Evolutionary conservation across 2,329 filamentous ascomycete species (phyloP), one percentile per base, ranked within the genome.

Genomic region (Cladosporium velox): DNA sequence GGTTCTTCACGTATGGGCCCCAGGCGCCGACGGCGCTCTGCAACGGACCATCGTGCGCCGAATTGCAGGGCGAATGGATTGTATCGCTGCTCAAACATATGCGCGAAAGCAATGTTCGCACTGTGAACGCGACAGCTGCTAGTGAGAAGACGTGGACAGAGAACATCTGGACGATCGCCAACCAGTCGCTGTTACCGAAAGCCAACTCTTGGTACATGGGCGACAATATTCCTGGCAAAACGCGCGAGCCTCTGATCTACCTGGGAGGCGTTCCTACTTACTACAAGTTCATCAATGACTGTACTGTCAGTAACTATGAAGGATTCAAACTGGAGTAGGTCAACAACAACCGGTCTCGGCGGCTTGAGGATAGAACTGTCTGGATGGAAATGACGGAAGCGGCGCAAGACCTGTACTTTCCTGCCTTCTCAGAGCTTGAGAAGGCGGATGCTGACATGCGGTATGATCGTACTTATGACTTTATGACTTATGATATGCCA

Each of bases 221-320:
- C 57, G 78, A 77, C n/a, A 82, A 82, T 54, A 74, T 83, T 11
- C 80, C 80, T 1, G 81, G 81, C 15, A 82, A 82, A 73, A 73
- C 76, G 12, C 74, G 78, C 18, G 81, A 82, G 72, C 80, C 80
- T 65, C 71, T 83, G 59, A 81, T 76, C 59, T 81, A 76, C 66
- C 71, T 78, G 28, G 80, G 79, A 2, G 80, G 80, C 0, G 49
- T 72, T 18, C 63, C 64, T 30, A 26, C 63, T 70, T 81, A 81
- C 30, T 71, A 74, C 64, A 73, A 79, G 66, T 73, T 79, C 66
- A 77, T 77, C 59, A 70, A 76, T 44, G 73, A 74, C 59, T 74
- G 71, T 65, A 70, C 80, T 64, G 74, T 80, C 38, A 60, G 68
- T 26, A 72, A 69, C 38, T 65, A 44, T 21, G 52, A 34, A 24